phyloP scores from a whole-genome alignment of 2,329 filamentous ascomycete genomes.

The Stagonosporopsis vannaccii region DNA sequence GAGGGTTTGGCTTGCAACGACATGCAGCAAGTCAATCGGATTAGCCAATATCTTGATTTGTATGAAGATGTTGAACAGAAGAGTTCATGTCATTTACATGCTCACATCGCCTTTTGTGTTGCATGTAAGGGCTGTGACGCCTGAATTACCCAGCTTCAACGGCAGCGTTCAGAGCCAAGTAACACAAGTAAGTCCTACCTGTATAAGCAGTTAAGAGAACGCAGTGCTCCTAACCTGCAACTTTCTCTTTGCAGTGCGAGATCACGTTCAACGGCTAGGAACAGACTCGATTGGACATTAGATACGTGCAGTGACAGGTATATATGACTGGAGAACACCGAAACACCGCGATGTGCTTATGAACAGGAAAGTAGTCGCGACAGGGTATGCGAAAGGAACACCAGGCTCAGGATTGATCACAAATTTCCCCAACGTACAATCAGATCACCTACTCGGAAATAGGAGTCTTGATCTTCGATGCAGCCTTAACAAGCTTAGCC shows the following conservation, averaged over 20 bases:
- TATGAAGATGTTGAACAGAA: too few relatives aligned
- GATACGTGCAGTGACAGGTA: slow-evolving; percentile 1
- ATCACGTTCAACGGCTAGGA: background rate
- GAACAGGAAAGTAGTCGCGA: slow-evolving; percentile 2
- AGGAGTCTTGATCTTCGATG: slow-evolving; percentile 22
- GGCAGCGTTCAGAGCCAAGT: too few relatives aligned
- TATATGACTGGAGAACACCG: slow-evolving; percentile 7
- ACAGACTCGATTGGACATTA: background rate
- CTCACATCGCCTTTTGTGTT: too few relatives aligned
- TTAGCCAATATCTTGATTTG: too few relatives aligned
- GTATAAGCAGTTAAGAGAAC: background rate
- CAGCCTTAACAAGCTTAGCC: slow-evolving; percentile 66
- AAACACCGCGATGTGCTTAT: slow-evolving; percentile 12
- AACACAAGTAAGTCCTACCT: too few relatives aligned
- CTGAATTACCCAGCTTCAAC: too few relatives aligned
- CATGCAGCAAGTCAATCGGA: background rate
- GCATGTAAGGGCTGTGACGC: too few relatives aligned
- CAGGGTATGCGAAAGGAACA: slow-evolving; percentile 17
- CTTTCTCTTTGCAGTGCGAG: background rate
- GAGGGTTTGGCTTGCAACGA: background rate
- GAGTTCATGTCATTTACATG: background rate
- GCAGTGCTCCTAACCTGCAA: background rate
- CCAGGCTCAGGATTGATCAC: background rate
- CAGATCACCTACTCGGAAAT: background rate
- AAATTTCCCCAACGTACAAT: background rate